Evolutionary conservation across 441 rosid species (phyloP).

Genomic region (Eruca vesicaria): DNA sequence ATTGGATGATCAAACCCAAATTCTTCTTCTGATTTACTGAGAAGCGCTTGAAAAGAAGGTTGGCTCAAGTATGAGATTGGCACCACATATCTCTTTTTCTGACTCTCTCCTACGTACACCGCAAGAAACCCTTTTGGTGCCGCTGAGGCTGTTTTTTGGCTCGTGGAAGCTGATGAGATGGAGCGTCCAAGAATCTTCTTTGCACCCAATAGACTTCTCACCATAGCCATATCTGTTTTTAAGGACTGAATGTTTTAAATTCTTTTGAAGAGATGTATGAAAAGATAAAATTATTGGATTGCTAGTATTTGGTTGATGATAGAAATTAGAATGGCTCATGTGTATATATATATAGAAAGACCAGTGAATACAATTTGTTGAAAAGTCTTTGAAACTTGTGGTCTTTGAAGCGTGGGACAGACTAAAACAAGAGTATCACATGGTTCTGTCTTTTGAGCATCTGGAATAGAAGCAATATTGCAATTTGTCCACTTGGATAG

Average conservation of each 20-base stretch:
- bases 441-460: conserved; percentile 22
- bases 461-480: neutral
- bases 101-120: conserved; percentile 24
- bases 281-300: neutral
- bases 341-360: neutral
- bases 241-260: neutral
- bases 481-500: neutral
- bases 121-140: conserved; percentile 29
- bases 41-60: conserved; percentile 12
- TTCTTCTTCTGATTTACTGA: conserved; percentile 8
- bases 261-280: neutral
- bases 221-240: conserved; percentile 24
- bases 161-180: no score
- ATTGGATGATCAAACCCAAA: neutral
- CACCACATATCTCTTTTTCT: conserved; percentile 18
- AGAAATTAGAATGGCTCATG: neutral
- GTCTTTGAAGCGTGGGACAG: conserved; percentile 11
- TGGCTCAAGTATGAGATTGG: conserved; percentile 13
- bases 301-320: neutral
- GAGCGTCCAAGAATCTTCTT: conserved; percentile 21
- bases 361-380: neutral
- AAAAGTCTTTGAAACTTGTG: conserved; percentile 10
- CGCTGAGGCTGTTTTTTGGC: neutral
- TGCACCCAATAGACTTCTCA: conserved; percentile 21
- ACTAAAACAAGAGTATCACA: neutral